These are phyloP conservation scores for Silybum marianum DNA, from an alignment of 129 eudicot genomes.

Conservation along the genomic window DNA sequence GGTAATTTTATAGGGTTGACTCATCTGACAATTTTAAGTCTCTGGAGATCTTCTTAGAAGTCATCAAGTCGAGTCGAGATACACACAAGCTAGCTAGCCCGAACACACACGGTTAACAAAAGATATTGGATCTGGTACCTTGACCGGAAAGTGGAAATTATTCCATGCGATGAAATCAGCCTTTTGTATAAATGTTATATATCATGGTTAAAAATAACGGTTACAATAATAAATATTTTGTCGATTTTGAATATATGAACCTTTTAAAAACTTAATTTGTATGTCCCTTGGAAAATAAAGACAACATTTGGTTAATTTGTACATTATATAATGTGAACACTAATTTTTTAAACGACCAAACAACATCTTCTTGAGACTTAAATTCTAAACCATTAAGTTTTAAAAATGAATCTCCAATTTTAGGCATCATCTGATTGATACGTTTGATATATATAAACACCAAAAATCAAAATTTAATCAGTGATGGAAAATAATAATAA, in stretches of 20 bases:
- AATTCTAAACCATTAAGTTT: not conserved
- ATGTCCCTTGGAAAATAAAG: not conserved
- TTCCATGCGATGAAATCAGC: not conserved
- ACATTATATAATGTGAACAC: not conserved
- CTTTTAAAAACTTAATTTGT: not conserved
- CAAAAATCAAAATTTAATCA: not conserved
- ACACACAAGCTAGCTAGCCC: too few species aligned
- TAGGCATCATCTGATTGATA: not conserved
- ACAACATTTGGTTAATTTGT: not conserved
- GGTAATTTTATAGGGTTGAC: too few species aligned
- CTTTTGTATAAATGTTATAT: not conserved
- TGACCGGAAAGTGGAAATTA: too few species aligned
- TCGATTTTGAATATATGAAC: not conserved
- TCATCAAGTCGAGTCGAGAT: too few species aligned
- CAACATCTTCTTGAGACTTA: not conserved
- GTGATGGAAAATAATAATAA: not conserved
- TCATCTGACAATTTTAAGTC: too few species aligned
- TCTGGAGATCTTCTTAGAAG: too few species aligned
- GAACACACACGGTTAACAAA: too few species aligned
- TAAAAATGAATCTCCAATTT: not conserved
- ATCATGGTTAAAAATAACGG: too few species aligned
- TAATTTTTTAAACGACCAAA: not conserved
- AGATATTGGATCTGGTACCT: too few species aligned
- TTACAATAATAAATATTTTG: not conserved
- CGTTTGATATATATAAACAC: not conserved